These are phyloP conservation scores for Combretum micranthum DNA, from an alignment of 345 rosid genomes.

Conservation along the genomic window DNA sequence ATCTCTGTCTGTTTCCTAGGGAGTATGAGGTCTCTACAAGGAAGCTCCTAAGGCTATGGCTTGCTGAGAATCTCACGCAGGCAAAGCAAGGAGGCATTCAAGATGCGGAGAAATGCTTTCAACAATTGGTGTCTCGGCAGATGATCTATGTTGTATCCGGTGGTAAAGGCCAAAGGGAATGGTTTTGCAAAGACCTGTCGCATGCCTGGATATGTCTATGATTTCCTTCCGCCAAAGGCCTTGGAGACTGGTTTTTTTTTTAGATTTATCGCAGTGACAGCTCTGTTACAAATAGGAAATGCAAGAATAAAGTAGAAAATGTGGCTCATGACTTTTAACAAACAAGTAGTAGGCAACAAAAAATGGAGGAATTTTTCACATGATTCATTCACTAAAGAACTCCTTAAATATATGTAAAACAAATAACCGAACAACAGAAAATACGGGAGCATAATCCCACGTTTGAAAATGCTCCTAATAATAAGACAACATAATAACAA, in stretches of 20 bases:
- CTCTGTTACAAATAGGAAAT: no score
- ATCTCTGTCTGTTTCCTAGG: constrained; percentile 28
- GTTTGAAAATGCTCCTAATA: no score
- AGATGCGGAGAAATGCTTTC: not conserved
- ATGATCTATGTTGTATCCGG: constrained; percentile 11
- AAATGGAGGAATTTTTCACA: no score
- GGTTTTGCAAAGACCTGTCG: constrained; percentile 18
- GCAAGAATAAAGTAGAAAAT: no score
- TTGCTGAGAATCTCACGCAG: constrained; percentile 17
- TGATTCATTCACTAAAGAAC: no score
- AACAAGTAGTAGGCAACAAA: constrained; percentile 4
- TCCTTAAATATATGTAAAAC: no score
- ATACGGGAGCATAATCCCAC: no score
- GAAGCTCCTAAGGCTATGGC: constrained; percentile 28
- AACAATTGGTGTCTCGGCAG: constrained; percentile 8
- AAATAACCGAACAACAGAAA: no score
- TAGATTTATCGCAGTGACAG: not conserved
- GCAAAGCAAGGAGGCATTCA: not conserved
- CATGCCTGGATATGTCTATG: constrained; percentile 5
- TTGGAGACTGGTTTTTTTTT: not conserved
- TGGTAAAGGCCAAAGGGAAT: constrained; percentile 12
- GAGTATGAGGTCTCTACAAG: constrained; percentile 15
- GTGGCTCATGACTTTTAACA: no score
- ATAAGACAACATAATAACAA: no score
- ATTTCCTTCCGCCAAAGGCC: constrained; percentile 7